Evolutionary conservation across 495 filamentous ascomycete species (phyloP).

Genomic region (Pseudotulostoma volvatum): DNA sequence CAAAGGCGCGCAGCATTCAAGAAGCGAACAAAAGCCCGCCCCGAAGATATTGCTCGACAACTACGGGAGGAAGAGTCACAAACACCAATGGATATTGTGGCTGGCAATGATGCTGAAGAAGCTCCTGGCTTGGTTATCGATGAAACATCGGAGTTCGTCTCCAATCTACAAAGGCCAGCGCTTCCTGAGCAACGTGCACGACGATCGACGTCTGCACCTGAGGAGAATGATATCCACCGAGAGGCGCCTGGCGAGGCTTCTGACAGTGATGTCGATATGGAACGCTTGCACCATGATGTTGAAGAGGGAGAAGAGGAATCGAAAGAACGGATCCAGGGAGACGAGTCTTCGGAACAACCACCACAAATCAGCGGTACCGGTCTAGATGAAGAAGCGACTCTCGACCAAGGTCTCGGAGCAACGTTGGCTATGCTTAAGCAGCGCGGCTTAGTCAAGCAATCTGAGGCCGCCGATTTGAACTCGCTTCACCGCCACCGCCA

Average conservation of each 20-base stretch:
- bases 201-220: constrained; percentile 23
- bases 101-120: constrained; percentile 31
- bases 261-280: constrained; percentile 48
- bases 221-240: constrained; percentile 7
- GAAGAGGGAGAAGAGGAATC: constrained; percentile 37
- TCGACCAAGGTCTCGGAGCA: constrained; percentile 63
- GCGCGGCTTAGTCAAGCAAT: constrained; percentile 57
- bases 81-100: constrained; percentile 34
- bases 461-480: constrained; percentile 45
- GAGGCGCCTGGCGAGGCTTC: constrained; percentile 30
- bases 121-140: constrained; percentile 74
- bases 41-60: constrained; percentile 73
- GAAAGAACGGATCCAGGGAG: constrained; percentile 33
- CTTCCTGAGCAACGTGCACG: constrained; percentile 43
- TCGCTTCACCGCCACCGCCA: constrained; percentile 57
- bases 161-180: constrained; percentile 55
- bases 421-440: constrained; percentile 68
- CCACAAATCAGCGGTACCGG: constrained; percentile 51
- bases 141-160: constrained; percentile 88
- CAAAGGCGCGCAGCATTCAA: constrained; percentile 73
- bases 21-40: constrained; percentile 68
- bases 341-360: constrained; percentile 23
- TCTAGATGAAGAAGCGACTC: constrained; percentile 66
- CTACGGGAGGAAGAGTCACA: constrained; percentile 57
- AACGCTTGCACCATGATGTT: constrained; percentile 38